Evolutionary conservation across 2,329 filamentous ascomycete genomes (phyloP).

Genomic region (Plectosphaerella cucumerina): DNA sequence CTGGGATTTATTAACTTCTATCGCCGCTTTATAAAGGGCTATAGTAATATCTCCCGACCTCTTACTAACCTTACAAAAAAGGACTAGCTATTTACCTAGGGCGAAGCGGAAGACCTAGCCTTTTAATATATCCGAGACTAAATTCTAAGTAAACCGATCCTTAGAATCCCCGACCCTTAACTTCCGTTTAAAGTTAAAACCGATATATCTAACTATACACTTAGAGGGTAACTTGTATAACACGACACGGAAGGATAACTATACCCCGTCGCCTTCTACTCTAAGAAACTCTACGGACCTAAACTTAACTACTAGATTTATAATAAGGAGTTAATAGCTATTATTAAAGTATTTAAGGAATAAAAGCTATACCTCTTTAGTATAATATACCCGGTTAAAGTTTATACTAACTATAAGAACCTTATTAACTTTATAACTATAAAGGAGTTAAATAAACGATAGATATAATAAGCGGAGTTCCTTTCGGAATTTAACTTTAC

Average conservation of each 20-base stretch:
- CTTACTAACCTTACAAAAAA: not conserved
- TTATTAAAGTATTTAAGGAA: not conserved
- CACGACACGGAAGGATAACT: too few relatives aligned
- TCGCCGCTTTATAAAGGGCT: not conserved
- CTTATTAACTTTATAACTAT: not conserved
- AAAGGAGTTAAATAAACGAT: not conserved
- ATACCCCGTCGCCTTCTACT: too few relatives aligned
- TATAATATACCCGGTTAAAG: conserved; percentile 1
- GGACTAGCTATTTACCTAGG: not conserved
- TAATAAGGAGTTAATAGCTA: conserved; percentile 2
- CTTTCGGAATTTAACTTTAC: too few relatives aligned
- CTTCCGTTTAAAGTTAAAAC: conserved; percentile 4
- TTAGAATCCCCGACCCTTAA: not conserved
- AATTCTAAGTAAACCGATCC: not conserved
- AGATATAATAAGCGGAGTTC: too few relatives aligned
- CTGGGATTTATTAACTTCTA: not conserved
- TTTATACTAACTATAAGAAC: too few relatives aligned
- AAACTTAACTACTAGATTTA: not conserved
- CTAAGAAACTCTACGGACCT: too few relatives aligned
- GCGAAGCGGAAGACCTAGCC: not conserved
- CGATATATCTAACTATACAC: too few relatives aligned
- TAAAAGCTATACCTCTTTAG: not conserved
- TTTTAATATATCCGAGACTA: not conserved
- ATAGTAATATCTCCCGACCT: not conserved
- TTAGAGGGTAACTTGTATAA: too few relatives aligned